Conservation (phyloP, 352 stramenopile genomes). For the Pythium myriotylum region DNA sequence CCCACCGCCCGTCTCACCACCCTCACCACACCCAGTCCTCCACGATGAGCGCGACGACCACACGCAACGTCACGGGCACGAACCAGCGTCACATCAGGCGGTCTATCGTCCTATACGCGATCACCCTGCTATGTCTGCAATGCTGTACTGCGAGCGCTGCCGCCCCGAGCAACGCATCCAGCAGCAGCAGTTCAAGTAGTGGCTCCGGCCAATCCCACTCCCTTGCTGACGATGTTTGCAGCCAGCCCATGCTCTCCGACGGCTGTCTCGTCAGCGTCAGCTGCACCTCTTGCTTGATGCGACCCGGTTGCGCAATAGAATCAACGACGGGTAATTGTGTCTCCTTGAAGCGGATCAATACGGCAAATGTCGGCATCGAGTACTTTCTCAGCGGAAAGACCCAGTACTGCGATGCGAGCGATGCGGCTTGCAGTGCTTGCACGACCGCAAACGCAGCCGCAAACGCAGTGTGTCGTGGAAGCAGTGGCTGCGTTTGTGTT, state of each 20-base stretch:
- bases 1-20: neutral
- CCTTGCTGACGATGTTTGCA: slow-evolving; percentile 7
- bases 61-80: too few species aligned
- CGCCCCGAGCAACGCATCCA: neutral
- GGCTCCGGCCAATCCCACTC: neutral
- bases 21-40: neutral
- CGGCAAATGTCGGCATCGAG: slow-evolving; percentile 8
- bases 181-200: neutral
- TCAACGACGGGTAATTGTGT: slow-evolving; percentile 43
- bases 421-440: slow-evolving; percentile 31
- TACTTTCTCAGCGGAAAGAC: slow-evolving; percentile 28
- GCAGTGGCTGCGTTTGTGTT: slow-evolving; percentile 29
- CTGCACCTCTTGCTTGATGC: slow-evolving; percentile 26
- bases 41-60: neutral
- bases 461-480: slow-evolving; percentile 26
- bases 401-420: slow-evolving; percentile 34
- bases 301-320: slow-evolving; percentile 39
- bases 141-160: neutral
- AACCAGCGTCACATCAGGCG: neutral
- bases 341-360: slow-evolving; percentile 18
- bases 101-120: neutral
- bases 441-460: neutral
- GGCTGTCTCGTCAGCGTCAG: slow-evolving; percentile 16
- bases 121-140: neutral
- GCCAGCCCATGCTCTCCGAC: neutral